These are phyloP conservation scores for Aureobasidium leucospermi DNA, from an alignment of 2,329 filamentous ascomycete species.

Conservation along the genomic window DNA sequence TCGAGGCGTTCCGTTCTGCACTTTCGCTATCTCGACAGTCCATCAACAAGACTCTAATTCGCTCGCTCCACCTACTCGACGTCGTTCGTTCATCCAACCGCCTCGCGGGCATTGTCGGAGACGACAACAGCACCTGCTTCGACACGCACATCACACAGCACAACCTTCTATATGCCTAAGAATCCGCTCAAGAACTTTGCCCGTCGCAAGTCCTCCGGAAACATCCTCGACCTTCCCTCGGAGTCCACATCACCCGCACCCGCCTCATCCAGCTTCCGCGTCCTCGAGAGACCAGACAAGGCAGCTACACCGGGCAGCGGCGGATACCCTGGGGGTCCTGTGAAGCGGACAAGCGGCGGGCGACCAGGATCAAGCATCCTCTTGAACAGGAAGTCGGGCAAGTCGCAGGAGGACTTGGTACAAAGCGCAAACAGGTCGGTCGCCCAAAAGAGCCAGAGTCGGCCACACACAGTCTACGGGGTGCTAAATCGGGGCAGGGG, in stretches of 20 bases:
- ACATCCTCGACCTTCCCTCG: conserved; percentile 38
- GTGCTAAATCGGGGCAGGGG: conserved; percentile 34
- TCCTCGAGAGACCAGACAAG: conserved; percentile 45
- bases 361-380: conserved; percentile 29
- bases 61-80: not conserved
- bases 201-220: conserved; percentile 49
- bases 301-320: conserved; percentile 36
- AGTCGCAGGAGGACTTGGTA: conserved; percentile 27
- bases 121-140: conserved; percentile 1
- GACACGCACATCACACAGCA: not conserved
- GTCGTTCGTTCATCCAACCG: not conserved
- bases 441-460: conserved; percentile 3
- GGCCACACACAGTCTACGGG: conserved; percentile 32
- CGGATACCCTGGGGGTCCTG: conserved; percentile 21
- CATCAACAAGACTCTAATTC: conserved; percentile 1
- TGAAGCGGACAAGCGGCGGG: conserved; percentile 27
- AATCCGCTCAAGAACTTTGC: conserved; percentile 47
- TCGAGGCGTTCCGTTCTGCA: conserved; percentile 1
- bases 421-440: conserved; percentile 27
- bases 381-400: conserved; percentile 25
- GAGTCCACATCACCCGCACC: conserved; percentile 12
- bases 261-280: conserved; percentile 41
- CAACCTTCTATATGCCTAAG: conserved; percentile 42
- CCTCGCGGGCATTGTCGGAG: conserved; percentile 7
- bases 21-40: not conserved